These are phyloP conservation scores for Periconia sp. DNA, from an alignment of 2,329 filamentous ascomycete genomes.

Conservation along the genomic window DNA sequence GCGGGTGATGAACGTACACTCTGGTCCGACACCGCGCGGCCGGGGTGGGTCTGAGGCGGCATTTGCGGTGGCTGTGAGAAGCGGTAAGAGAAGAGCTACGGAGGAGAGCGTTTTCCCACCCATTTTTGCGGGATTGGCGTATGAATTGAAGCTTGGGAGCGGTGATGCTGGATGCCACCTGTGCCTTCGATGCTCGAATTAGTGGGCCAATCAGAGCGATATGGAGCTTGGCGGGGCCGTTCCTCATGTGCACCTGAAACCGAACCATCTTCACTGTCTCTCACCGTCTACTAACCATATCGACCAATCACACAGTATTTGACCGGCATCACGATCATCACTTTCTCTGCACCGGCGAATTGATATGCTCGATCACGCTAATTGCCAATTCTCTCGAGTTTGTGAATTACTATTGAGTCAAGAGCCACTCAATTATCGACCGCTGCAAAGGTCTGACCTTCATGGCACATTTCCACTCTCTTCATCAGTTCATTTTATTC, in stretches of 20 bases:
- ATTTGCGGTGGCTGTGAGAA: conserved; percentile 38
- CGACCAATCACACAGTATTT: neutral
- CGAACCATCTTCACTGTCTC: too few species aligned
- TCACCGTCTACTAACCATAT: neutral
- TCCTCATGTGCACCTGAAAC: neutral
- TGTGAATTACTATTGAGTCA: too few species aligned
- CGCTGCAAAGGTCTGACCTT: too few species aligned
- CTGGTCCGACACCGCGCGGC: conserved; percentile 84
- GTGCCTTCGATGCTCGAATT: conserved; percentile 22
- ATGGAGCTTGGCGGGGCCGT: conserved; percentile 1
- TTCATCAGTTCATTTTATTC: too few species aligned
- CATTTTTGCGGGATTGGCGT: conserved; percentile 24
- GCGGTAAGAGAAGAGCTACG: conserved; percentile 30
- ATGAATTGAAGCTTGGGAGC: conserved; percentile 26
- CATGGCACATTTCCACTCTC: too few species aligned
- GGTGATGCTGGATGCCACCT: conserved; percentile 19
- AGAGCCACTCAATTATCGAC: too few species aligned
- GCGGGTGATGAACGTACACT: conserved; percentile 69
- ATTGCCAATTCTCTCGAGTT: too few species aligned
- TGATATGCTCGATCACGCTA: too few species aligned
- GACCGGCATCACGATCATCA: too few species aligned
- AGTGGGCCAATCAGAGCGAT: conserved; percentile 8
- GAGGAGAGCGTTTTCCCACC: conserved; percentile 32
- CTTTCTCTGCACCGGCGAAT: too few species aligned
- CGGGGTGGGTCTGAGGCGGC: conserved; percentile 66